Evolutionary conservation across 441 rosid species (phyloP).

Genomic region (Jatropha podagrica): DNA sequence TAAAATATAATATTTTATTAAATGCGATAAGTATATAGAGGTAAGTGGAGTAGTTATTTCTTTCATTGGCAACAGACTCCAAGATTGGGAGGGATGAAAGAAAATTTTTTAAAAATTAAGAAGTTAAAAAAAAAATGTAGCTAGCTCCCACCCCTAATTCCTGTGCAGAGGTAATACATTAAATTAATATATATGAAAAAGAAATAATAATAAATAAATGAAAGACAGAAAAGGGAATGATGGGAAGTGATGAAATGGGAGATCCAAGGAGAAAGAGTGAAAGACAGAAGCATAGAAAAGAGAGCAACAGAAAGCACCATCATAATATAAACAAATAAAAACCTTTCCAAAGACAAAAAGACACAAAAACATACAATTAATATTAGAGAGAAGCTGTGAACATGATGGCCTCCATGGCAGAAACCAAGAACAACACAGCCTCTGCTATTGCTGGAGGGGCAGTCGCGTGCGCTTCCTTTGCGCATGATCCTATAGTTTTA

Average conservation of each 20-base stretch:
- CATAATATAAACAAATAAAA: neutral
- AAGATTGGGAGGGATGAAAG: too few species aligned
- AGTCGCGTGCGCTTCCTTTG: neutral
- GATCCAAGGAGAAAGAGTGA: slow-evolving; percentile 32
- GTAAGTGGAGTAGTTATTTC: too few species aligned
- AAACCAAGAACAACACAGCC: neutral
- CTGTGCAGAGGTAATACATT: too few species aligned
- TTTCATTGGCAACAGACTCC: too few species aligned
- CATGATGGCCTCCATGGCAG: neutral
- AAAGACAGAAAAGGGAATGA: slow-evolving; percentile 31
- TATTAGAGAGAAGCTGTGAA: neutral
- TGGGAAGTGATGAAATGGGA: slow-evolving; percentile 26
- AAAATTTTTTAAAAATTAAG: too few species aligned
- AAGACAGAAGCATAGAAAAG: slow-evolving; percentile 32
- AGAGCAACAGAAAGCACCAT: neutral
- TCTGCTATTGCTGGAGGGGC: neutral
- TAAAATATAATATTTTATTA: too few species aligned
- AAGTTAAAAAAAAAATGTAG: too few species aligned
- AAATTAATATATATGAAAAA: neutral
- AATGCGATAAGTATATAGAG: too few species aligned
- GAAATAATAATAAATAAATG: neutral
- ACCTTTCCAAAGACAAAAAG: neutral
- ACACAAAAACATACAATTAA: neutral
- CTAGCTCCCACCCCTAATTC: too few species aligned
- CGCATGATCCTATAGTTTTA: neutral